Conservation (phyloP, 75 land plant genomes). For the Sequoiadendron giganteum region DNA sequence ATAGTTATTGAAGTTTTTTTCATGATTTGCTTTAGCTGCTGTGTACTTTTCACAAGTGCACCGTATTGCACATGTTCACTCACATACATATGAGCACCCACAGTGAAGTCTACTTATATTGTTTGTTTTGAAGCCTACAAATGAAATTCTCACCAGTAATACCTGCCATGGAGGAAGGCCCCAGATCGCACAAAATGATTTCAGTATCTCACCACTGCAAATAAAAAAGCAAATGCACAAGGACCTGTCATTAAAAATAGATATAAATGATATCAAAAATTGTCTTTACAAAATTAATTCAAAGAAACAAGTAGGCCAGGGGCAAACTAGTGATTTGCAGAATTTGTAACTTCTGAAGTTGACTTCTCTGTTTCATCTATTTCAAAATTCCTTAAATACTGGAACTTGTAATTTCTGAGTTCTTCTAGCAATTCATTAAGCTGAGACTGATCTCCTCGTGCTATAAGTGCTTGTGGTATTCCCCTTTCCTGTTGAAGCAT, state of each 20-base stretch:
- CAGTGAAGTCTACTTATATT: background rate
- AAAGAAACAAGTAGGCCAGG: background rate
- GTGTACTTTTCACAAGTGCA: too few relatives aligned
- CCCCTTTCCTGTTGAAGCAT: conserved; percentile 26
- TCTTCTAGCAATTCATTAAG: conserved; percentile 26
- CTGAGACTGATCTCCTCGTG: conserved; percentile 25
- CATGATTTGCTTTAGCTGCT: too few relatives aligned
- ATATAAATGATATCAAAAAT: background rate
- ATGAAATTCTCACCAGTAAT: conserved; percentile 26
- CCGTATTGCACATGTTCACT: too few relatives aligned
- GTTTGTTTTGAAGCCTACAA: background rate
- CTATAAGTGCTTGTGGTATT: conserved; percentile 34
- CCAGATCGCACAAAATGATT: conserved; percentile 29
- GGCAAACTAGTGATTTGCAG: conserved; percentile 6
- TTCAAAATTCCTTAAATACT: conserved; percentile 21
- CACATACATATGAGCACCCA: background rate
- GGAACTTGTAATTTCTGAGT: conserved; percentile 32
- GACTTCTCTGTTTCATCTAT: conserved; percentile 8
- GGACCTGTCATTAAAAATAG: background rate
- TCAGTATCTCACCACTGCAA: conserved; percentile 28
- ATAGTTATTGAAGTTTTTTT: too few relatives aligned
- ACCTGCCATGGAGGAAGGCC: conserved; percentile 39
- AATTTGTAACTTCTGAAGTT: conserved; percentile 31
- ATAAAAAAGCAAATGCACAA: too few relatives aligned
- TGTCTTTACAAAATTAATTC: background rate